Percentiles rank a stretch among this genome's conserved stretches.
phyloP scores from a whole-genome alignment of 2,329 filamentous ascomycete species.

The Pyrenophora tritici-repentis region DNA sequence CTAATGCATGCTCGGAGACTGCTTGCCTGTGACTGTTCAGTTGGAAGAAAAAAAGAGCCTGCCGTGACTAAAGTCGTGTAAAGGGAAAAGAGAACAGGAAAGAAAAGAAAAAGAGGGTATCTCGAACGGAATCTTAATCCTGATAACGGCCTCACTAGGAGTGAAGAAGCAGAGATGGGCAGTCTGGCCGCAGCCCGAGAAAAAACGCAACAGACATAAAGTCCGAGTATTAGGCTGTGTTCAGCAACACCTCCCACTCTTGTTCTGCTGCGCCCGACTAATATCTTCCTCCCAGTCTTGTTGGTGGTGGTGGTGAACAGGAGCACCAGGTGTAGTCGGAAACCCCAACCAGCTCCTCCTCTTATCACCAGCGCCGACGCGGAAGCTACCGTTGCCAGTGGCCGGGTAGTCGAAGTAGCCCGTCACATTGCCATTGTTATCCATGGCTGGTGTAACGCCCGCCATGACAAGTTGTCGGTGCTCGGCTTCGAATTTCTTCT shows the following conservation, averaged over 20 bases:
- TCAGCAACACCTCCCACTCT: slow-evolving; percentile 46
- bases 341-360: slow-evolving; percentile 70
- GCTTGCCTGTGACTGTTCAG: no score
- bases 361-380: slow-evolving; percentile 64
- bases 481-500: slow-evolving; percentile 60
- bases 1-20: no score
- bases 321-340: slow-evolving; percentile 52
- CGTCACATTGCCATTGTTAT: slow-evolving; percentile 37
- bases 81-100: no score
- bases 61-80: no score
- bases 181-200: no score
- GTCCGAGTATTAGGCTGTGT: no score
- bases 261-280: slow-evolving; percentile 36
- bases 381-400: slow-evolving; percentile 63
- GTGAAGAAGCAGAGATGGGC: no score
- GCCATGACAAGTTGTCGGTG: slow-evolving; percentile 50
- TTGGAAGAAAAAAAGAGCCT: no score
- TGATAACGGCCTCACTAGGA: no score
- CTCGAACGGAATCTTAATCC: no score
- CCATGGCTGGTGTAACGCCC: slow-evolving; percentile 52
- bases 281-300: slow-evolving; percentile 45
- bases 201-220: no score
- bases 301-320: slow-evolving; percentile 32
- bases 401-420: slow-evolving; percentile 57
- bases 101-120: no score